These are phyloP conservation scores for Phytopythium montanum DNA, from an alignment of 352 stramenopile species.

Conservation along the genomic window DNA sequence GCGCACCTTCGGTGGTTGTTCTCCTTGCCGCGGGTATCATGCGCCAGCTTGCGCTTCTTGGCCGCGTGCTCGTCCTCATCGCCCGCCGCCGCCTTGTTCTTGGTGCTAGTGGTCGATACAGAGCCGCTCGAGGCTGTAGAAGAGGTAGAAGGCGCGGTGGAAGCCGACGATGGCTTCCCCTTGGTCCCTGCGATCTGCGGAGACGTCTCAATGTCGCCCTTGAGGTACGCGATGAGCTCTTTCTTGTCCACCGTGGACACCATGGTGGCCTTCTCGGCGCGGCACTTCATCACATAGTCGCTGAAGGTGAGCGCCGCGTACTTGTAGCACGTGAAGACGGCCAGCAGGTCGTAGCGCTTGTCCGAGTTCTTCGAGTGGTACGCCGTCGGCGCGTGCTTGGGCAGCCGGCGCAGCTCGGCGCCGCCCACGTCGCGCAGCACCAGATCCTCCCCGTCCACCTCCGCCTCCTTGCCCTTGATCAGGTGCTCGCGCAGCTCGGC, in stretches of 20 bases:
- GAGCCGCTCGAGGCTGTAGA: slow-evolving; percentile 7
- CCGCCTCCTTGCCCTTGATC: slow-evolving; percentile 65
- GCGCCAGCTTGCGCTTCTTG: slow-evolving; percentile 48
- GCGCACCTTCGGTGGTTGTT: slow-evolving; percentile 23
- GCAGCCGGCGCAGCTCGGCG: slow-evolving; percentile 36
- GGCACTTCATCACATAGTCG: slow-evolving; percentile 85
- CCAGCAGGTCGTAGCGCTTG: slow-evolving; percentile 82
- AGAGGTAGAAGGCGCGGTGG: background rate
- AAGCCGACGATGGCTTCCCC: background rate
- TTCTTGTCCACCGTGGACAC: slow-evolving; percentile 88
- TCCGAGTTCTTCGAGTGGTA: slow-evolving; percentile 82
- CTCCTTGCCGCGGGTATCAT: slow-evolving; percentile 28
- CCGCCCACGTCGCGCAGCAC: slow-evolving; percentile 56
- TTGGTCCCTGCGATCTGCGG: slow-evolving; percentile 54
- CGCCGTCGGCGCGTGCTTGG: slow-evolving; percentile 64
- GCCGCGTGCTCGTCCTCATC: slow-evolving; percentile 19
- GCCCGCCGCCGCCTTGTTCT: slow-evolving; percentile 7
- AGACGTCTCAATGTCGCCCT: slow-evolving; percentile 78
- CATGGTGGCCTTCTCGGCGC: slow-evolving; percentile 71
- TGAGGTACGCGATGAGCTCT: slow-evolving; percentile 80
- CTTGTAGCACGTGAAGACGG: slow-evolving; percentile 80
- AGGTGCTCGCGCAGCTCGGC: slow-evolving; percentile 57
- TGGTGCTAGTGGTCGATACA: background rate
- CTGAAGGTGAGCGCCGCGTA: slow-evolving; percentile 68
- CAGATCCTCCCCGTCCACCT: slow-evolving; percentile 54